Evolutionary conservation across 1,284 basidiomycete species (phyloP), one percentile per base, ranked within the genome.

Genomic region (Cutaneotrichosporon arboriforme): DNA sequence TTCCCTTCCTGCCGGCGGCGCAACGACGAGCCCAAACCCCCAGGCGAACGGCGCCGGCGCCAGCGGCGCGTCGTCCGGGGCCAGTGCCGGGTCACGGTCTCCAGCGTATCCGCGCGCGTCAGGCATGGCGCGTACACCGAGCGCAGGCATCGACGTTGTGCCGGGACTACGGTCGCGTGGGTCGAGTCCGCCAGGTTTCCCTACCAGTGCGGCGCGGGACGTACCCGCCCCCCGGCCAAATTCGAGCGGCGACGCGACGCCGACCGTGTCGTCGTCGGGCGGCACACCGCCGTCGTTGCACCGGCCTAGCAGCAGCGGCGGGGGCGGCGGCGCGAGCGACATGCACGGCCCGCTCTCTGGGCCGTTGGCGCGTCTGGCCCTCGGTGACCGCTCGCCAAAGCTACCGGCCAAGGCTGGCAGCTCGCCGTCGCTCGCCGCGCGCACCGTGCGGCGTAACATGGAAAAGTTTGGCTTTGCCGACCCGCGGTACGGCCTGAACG

Each of bases 401-500:
- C n/a, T n/a, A n/a, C 10, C 15, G 31, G 34, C 20, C 17, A 9
- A 46, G 35, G 21, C 14, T 22, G 23, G 18, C 14, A 10, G n/a
- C 34, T 37, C 37, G 13, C 50, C 22, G n/a, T 39, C 37, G 13
- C 14, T 23, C 17, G 33, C 50, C 15, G 35, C 50, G 0, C 48
- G 36, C 33, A 46, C 37, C n/a, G 43, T 45, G 17, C 39, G 31
- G 34, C 34, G 35, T 23, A 47, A 38, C 46, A 42, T 39, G 36
- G 40, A 43, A 34, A 46, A 46, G 46, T 26, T 47, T 17, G 46
- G 46, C 10, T 50, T 50, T 17, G 20, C 44, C 23, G 63, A 67
- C 43, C 63, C 65, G n/a, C 57, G 63, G 31, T 59, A 62, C 33
- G 51, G 38, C 5, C 53, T 52, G 31, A 53, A 55, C 35, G 60